Base-by-base conservation (phyloP, 2,329 filamentous ascomycete species). In the Fusarium devonianum region DNA sequence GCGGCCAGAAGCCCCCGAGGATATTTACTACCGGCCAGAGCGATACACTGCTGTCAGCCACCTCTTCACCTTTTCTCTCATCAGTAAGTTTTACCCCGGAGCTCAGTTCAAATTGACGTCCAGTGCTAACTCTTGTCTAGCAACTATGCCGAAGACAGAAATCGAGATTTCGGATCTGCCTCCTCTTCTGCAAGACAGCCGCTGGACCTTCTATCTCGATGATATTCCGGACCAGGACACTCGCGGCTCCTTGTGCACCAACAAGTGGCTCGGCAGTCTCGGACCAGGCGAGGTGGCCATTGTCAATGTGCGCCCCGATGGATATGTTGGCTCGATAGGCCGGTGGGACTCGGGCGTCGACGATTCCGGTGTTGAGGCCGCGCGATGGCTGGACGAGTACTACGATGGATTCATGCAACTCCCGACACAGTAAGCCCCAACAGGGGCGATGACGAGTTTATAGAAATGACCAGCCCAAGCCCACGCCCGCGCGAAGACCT, bases 161-260 rank as follows among this genome's bases (percentile, higher is more conserved):
- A 78, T 90, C 32, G 88, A 91, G 67, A 78, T 90, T 18, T 77
- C 78, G 2, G 81, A 89, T 60, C 72, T 91, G 12, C 87, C 87
- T 0, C 67, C 74, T 0, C 67, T 86, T 16, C 68, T 90, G 29
- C 81, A 86, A 60, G 78, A 83, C 46, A 87, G 85, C 67, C 78
- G 80, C 22, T 91, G 87, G 86, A 88, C 86, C 0, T 79, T 91
- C 51, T 91, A 91, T 66, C 74, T 89, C 0, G 88, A 91, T 64
- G 78, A 89, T 66, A 70, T 84, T 11, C 76, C 78, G 18, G 79
- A 81, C 58, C 80, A 76, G 47, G 79, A 84, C 44, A 81, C 78
- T 3, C 75, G 77, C 17, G 75, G 76, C 28, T 64, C 72, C 26
- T 69, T 76, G 22, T 88, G 84, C 68, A 88, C 83, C 8, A 79